Percentiles rank a stretch among this genome's conserved stretches.
These are phyloP conservation scores for Leishmania tarentolae DNA, from an alignment of 208 protist genomes.

Conservation along the genomic window DNA sequence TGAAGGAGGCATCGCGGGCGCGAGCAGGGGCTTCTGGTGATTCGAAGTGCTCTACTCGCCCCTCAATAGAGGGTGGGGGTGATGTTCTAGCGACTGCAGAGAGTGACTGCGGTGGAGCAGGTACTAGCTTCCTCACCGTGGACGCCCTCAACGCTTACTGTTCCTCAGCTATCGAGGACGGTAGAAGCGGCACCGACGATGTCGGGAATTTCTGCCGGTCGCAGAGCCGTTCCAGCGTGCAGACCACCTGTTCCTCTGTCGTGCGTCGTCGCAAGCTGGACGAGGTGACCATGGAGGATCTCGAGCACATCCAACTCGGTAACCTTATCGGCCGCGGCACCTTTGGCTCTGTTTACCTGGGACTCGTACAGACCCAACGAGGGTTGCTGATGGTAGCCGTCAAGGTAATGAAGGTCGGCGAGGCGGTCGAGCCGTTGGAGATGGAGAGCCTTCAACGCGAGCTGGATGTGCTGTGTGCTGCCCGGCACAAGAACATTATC, in stretches of 20 bases:
- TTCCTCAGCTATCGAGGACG: background rate
- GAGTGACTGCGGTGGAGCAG: background rate
- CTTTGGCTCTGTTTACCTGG: constrained; percentile 63
- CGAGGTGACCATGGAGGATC: constrained; percentile 41
- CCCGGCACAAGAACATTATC: constrained; percentile 75
- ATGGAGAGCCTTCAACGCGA: constrained; percentile 54
- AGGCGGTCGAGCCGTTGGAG: constrained; percentile 33
- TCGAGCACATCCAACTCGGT: constrained; percentile 51
- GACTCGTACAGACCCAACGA: constrained; percentile 41
- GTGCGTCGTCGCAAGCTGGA: constrained; percentile 52
- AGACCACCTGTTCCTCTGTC: constrained; percentile 51
- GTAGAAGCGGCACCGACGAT: background rate
- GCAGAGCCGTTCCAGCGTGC: constrained; percentile 35
- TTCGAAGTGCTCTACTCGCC: background rate
- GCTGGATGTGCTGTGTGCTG: constrained; percentile 59
- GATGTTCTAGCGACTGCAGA: background rate
- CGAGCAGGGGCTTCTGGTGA: background rate
- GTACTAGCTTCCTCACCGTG: constrained; percentile 22
- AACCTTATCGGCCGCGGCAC: constrained; percentile 62
- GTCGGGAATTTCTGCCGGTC: constrained; percentile 9
- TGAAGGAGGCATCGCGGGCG: background rate
- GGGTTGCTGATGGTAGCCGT: constrained; percentile 65
- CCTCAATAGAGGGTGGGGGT: background rate
- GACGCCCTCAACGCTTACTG: constrained; percentile 35
- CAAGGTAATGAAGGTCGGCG: constrained; percentile 56